Evolutionary conservation across 1,284 basidiomycete species (phyloP), one percentile per base, ranked within the genome.

Genomic region (Microbotryum intermedium): DNA sequence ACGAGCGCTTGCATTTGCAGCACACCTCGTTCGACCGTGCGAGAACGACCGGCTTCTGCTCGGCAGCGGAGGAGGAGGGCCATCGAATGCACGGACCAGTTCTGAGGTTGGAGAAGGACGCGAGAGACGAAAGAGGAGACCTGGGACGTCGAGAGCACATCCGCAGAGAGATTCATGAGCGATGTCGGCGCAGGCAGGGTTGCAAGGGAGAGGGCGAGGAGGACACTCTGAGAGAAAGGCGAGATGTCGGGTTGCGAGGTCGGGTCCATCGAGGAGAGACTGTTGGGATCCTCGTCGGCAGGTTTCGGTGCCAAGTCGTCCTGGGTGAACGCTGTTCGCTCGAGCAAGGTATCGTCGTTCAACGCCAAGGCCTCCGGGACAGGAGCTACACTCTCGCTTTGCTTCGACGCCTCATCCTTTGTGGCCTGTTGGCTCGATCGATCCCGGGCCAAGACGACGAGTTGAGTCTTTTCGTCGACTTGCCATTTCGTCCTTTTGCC

Each of bases 401-500:
- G 67, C 42, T 66, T 65, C 16, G 28, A 50, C 52, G 50, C 60
- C 13, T 66, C 60, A 50, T 69, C 64, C n/a, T 59, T 59, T 26
- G 65, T 61, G 11, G 63, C 62, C 48, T 70, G 69, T n/a, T 65
- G 67, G 53, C 10, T 30, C 39, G 74, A 61, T 82, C 81, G 62
- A 88, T 91, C 75, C 91, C 84, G 34, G 18, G 95, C 94, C 11
- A 98, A 81, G n/a, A 99, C 79, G 39, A 98, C 86, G 49, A 99
- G 83, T 76, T 97, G 94, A 58, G 85, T 89, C 62, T 88, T 79
- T 51, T 90, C 88, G 56, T 79, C 82, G 66, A 87, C 80, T 75
- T 98, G 95, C 75, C 88, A 99, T 75, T 91, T 97, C 18, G 95
- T 99, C 61, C 89, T 82, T 77, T 88, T 93, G 26, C 95, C 95